These are phyloP conservation scores for Xerocomellus intermedius DNA, from an alignment of 768 basidiomycete genomes.

Conservation along the genomic window DNA sequence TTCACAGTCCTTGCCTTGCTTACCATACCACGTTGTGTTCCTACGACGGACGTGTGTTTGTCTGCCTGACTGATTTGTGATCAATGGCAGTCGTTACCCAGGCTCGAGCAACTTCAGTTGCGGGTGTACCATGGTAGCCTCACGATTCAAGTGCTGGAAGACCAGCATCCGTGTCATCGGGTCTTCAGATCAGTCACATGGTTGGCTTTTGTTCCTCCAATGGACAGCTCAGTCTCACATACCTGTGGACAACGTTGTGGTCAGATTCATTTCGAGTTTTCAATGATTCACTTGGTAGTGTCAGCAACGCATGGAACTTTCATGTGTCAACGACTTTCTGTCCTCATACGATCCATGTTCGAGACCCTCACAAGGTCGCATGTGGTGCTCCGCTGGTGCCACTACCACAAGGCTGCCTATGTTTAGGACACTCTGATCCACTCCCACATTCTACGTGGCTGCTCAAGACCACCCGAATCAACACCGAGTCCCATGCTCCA, in stretches of 20 bases:
- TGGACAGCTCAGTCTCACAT: too few species aligned
- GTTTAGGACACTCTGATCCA: constrained; percentile 1
- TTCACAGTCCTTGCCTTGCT: constrained; percentile 3
- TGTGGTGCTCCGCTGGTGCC: background rate
- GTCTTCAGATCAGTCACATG: too few species aligned
- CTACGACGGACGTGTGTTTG: background rate
- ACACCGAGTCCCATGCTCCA: constrained; percentile 1
- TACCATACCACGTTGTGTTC: constrained; percentile 1
- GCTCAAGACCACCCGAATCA: background rate
- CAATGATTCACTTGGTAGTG: too few species aligned
- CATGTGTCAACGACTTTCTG: background rate
- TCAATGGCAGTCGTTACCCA: background rate
- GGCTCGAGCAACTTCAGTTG: background rate
- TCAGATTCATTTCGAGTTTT: background rate
- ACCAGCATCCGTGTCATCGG: too few species aligned
- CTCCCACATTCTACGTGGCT: background rate
- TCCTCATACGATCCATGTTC: background rate
- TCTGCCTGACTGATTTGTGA: constrained; percentile 3
- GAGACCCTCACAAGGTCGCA: background rate
- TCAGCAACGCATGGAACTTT: background rate
- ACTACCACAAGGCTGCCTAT: background rate
- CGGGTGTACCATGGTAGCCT: background rate
- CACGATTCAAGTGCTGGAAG: background rate
- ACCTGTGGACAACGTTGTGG: too few species aligned
- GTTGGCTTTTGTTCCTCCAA: too few species aligned